Base-by-base conservation (phyloP, 371 early-diverging fungal genomes). In the Zancudomyces culisetae region DNA sequence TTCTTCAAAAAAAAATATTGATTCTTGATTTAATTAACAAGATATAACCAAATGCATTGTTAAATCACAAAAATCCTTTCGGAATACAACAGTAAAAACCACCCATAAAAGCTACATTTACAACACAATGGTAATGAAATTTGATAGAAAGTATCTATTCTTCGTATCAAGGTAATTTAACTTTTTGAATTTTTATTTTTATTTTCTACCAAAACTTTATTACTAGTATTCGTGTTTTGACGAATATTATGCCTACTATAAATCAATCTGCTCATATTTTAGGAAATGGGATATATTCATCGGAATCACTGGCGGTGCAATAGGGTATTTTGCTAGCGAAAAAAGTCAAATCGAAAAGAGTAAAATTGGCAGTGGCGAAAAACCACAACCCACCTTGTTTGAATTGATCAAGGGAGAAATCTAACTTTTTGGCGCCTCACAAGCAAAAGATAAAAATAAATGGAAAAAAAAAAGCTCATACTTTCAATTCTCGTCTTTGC, bases 251-350 rank as follows among this genome's bases (percentile, higher is more conserved):
- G n/a, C 27, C 12, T 22, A 48, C 18, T n/a, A 15, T 29, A 4
- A 30, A 28, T 21, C 6, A 29, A 22, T 22, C 20, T 49, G 28
- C 28, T 29, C 30, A 27, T 49, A 22, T 35, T 18, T 13, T 49
- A 49, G 50, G 39, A 49, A 49, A 35, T 4, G 8, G 26, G 50
- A 49, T 21, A 49, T 49, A 10, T 22, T 28, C 30, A 35, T 49
- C 23, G 50, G 50, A 3, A 18, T 49, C 15, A 8, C 27, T 20
- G 50, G 50, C 4, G 50, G 50, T 20, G 3, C 50, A 6, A 30
- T 49, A 27, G 50, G 50, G 15, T 49, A 49, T 20, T 49, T 49
- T 35, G 30, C 30, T 13, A 30, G 15, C 19, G 50, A 49, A 35
- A 49, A 35, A 8, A 49, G 30, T 2, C 12, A 28, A 23, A n/a